A percentile compares a stretch with the other conserved stretches of the same genome.
Conservation (phyloP, 2,329 filamentous ascomycete species). For the Claviceps arundinis region DNA sequence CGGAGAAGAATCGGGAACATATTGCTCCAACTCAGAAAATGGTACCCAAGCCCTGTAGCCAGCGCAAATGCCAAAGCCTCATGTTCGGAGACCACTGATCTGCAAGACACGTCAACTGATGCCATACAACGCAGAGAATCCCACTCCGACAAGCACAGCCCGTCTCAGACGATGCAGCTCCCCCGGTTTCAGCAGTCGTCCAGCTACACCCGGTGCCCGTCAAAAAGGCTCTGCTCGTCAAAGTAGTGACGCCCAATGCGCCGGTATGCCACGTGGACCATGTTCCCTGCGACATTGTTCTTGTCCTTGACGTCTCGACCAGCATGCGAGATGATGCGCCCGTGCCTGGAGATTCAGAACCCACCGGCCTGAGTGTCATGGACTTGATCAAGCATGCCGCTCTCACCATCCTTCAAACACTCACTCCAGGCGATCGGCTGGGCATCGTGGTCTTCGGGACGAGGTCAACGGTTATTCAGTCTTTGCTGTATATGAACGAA, state of each 20-base stretch:
- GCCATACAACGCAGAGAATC: neutral
- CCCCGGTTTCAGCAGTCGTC: neutral
- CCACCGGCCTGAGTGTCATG: conserved; percentile 38
- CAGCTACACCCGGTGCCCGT: neutral
- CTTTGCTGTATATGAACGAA: neutral
- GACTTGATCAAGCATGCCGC: conserved; percentile 49
- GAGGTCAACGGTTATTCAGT: neutral
- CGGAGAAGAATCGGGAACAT: too few relatives aligned
- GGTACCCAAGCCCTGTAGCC: neutral
- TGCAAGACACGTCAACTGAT: neutral
- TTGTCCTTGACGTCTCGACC: conserved; percentile 47
- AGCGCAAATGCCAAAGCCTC: neutral
- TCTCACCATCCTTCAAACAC: conserved; percentile 41
- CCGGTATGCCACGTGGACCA: conserved; percentile 17
- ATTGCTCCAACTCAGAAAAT: neutral
- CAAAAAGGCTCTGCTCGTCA: neutral
- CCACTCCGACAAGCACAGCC: neutral
- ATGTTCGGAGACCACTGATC: neutral
- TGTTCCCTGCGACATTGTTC: conserved; percentile 44
- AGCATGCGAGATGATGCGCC: conserved; percentile 40
- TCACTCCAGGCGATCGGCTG: conserved; percentile 36
- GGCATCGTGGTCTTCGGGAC: neutral
- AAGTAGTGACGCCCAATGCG: neutral
- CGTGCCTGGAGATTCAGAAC: conserved; percentile 31
- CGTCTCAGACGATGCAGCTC: neutral